Evolutionary conservation across 495 filamentous ascomycete species (phyloP).

Genomic region (Aspergillus sparsus): DNA sequence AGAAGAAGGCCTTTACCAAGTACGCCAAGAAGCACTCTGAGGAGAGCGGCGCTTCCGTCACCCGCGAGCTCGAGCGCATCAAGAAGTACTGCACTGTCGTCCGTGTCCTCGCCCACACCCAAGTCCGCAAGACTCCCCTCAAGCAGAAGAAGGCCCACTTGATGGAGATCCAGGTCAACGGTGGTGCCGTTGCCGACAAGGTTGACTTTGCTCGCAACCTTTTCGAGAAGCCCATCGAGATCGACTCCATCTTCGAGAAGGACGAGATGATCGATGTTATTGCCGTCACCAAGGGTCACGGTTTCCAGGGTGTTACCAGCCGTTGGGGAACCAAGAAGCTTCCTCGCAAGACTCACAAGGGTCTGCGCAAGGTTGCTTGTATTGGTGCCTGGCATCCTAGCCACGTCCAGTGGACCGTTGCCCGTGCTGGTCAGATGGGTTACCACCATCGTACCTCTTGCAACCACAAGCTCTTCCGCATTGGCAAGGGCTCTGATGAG

Average conservation of each 20-base stretch:
- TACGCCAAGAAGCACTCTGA: constrained; percentile 99
- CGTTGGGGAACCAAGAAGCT: constrained; percentile 99
- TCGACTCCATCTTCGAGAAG: constrained; percentile 96
- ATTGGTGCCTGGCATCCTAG: constrained; percentile 99
- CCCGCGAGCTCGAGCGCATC: constrained; percentile 97
- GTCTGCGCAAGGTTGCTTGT: constrained; percentile 99
- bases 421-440: constrained; percentile 99
- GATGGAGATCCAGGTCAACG: constrained; percentile 99
- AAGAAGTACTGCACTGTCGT: constrained; percentile 99
- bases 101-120: constrained; percentile 98
- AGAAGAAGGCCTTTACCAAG: constrained; percentile 99
- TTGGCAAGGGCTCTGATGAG: constrained; percentile 86
- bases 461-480: constrained; percentile 99
- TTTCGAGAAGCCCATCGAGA: constrained; percentile 97
- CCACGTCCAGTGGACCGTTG: constrained; percentile 99
- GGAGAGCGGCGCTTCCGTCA: constrained; percentile 81
- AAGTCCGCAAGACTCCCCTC: constrained; percentile 97
- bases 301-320: constrained; percentile 93
- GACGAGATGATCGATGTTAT: constrained; percentile 99
- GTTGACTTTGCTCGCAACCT: constrained; percentile 89
- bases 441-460: constrained; percentile 99
- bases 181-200: constrained; percentile 92
- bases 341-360: constrained; percentile 99
- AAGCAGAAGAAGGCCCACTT: constrained; percentile 99
- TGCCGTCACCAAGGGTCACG: constrained; percentile 99